These are phyloP conservation scores for Meyerozyma carpophila DNA, from an alignment of 1,139 yeast genomes.

Conservation along the genomic window DNA sequence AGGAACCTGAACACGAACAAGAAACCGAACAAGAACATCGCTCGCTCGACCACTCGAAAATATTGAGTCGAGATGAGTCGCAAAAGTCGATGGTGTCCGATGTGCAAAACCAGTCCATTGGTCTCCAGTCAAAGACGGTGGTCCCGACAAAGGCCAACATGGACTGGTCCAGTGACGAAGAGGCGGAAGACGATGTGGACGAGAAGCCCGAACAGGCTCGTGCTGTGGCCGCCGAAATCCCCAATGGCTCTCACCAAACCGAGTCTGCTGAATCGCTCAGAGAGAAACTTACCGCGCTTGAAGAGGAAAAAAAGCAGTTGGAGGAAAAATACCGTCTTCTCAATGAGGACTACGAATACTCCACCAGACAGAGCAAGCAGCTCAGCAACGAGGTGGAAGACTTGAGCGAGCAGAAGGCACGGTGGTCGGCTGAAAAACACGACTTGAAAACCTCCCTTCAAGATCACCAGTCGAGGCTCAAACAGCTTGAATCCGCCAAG, in stretches of 20 bases:
- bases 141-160: slow-evolving; percentile 74
- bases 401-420: slow-evolving; percentile 11
- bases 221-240: background rate
- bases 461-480: slow-evolving; percentile 1
- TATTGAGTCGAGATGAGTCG: background rate
- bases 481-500: background rate
- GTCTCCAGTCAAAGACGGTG: slow-evolving; percentile 56
- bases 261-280: background rate
- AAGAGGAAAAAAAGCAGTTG: background rate
- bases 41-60: background rate
- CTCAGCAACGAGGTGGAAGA: slow-evolving; percentile 20
- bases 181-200: slow-evolving; percentile 33
- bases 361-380: slow-evolving; percentile 17
- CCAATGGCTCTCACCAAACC: background rate
- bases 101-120: slow-evolving; percentile 28
- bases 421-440: slow-evolving; percentile 6
- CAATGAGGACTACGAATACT: slow-evolving; percentile 20
- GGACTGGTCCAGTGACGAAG: slow-evolving; percentile 82
- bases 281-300: background rate
- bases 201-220: background rate
- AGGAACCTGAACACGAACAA: background rate
- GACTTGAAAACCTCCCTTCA: slow-evolving; percentile 3
- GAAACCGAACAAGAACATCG: background rate
- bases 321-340: slow-evolving; percentile 10
- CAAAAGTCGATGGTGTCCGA: slow-evolving; percentile 8